Evolutionary conservation across 2,329 filamentous ascomycete species (phyloP).

Genomic region (Apiospora rasikravindrae): DNA sequence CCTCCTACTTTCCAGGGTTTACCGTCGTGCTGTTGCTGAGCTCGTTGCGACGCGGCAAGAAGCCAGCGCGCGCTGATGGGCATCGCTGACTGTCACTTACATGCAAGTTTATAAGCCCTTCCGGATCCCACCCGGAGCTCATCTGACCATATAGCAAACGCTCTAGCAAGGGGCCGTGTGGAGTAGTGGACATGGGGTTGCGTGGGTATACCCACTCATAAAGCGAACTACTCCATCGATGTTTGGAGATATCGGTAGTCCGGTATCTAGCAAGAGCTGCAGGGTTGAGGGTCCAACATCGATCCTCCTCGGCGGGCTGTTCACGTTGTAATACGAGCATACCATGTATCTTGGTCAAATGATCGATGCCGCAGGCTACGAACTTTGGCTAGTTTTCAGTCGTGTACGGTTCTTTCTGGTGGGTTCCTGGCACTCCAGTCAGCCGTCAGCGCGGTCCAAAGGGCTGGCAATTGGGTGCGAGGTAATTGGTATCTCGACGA

Average conservation of each 20-base stretch:
- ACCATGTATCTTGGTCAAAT: too few relatives aligned
- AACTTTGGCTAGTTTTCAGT: not conserved
- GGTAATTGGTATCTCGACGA: not conserved
- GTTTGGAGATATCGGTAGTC: conserved; percentile 1
- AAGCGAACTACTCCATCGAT: not conserved
- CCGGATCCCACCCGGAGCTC: not conserved
- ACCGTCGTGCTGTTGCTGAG: not conserved
- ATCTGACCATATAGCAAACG: not conserved
- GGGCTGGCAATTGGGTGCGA: not conserved
- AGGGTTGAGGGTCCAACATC: not conserved
- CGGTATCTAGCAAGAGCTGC: not conserved
- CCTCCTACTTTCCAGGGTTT: not conserved
- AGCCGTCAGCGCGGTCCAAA: not conserved
- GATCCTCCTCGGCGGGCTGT: not conserved
- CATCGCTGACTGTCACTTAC: not conserved
- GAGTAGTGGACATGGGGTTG: not conserved
- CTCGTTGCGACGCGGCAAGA: not conserved
- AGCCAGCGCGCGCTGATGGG: not conserved
- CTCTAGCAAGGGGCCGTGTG: not conserved
- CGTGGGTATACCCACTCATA: conserved; percentile 1
- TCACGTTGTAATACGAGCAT: not conserved
- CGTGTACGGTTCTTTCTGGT: not conserved
- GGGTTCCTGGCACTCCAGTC: not conserved
- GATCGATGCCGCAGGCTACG: too few relatives aligned
- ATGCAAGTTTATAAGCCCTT: not conserved